Base-by-base conservation (phyloP, 495 filamentous ascomycete genomes). In the Aspergillus taichungensis region DNA sequence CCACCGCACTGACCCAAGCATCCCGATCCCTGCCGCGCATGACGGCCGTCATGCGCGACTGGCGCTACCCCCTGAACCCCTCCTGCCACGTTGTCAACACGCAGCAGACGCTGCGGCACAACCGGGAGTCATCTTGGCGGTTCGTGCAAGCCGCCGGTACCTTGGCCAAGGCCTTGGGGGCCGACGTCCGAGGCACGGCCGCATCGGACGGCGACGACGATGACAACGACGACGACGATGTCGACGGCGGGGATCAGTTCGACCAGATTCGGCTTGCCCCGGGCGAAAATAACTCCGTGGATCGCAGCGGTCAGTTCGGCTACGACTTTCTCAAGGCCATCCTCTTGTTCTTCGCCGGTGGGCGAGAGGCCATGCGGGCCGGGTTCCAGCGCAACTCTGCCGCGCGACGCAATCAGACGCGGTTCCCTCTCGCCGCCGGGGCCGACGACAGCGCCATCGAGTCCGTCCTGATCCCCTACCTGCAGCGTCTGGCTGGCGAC, bases 131-230 rank as follows among this genome's bases (percentile, higher is more conserved):
- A 12, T 62, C 73, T n/a, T 75, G 79, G 53, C 64, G 78, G 35
- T 86, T 86, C 57, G 71, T 85, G 5, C 82, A 84, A 61, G 82
- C 80, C n/a, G 68, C 78, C 18, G 83, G 83, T 24, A 76, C 76
- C 7, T 55, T 87, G 13, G 64, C 78, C 11, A 61, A 69, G 18
- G 67, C 73, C 6, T 60, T 86, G 11, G 77, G 77, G 40, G 18
- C 18, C 1, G 18, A 24, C 18, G 18, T 24, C 18, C 18, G 18
- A 4, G 18, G 4, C 1, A 24, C 18, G 18, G 18, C 18, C 18
- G 18, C 18, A 24, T 24, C 18, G 18, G 18, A 24, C 4, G 74
- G 73, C 7, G 60, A 58, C 39, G 43, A 73, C 0, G 63, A 65
- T 14, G 66, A 57, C 8, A 57, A 60, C 11, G 63, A 62, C 30